Percentiles rank a stretch among this genome's conserved stretches.
These are phyloP conservation scores for Pistacia vera DNA, from an alignment of 345 rosid species.

Conservation along the genomic window DNA sequence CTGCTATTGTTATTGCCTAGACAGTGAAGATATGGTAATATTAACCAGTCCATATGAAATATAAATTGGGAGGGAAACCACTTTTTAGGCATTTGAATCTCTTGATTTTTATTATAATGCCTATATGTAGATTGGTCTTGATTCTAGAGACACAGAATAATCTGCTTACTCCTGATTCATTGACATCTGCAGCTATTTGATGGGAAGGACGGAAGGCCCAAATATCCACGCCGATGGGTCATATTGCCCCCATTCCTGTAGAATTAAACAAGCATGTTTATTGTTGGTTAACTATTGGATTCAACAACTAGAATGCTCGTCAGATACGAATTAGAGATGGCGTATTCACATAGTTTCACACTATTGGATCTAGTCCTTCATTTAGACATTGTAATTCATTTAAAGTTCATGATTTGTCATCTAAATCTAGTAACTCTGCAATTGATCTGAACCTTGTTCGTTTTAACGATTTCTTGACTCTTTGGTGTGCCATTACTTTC, in stretches of 20 bases:
- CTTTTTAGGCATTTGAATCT: neutral
- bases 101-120: neutral
- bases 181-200: slow-evolving; percentile 72
- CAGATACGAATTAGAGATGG: slow-evolving; percentile 9
- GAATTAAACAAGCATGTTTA: slow-evolving; percentile 1
- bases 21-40: neutral
- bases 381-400: slow-evolving; percentile 23
- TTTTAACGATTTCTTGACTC: too few relatives aligned
- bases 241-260: slow-evolving; percentile 93
- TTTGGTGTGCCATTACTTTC: neutral
- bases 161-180: slow-evolving; percentile 1
- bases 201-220: slow-evolving; percentile 90
- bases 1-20: neutral
- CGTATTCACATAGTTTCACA: neutral
- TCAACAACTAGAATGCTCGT: slow-evolving; percentile 2
- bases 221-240: slow-evolving; percentile 93
- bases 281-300: slow-evolving; percentile 3
- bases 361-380: neutral
- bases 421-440: neutral
- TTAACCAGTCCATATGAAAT: neutral
- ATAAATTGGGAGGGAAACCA: neutral
- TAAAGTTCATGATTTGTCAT: slow-evolving; percentile 6
- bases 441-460: neutral
- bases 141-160: neutral
- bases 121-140: neutral